Evolutionary conservation across 2,329 filamentous ascomycete species (phyloP), one percentile per base, ranked within the genome.

Genomic region (Pseudogymnoascus sp.): DNA sequence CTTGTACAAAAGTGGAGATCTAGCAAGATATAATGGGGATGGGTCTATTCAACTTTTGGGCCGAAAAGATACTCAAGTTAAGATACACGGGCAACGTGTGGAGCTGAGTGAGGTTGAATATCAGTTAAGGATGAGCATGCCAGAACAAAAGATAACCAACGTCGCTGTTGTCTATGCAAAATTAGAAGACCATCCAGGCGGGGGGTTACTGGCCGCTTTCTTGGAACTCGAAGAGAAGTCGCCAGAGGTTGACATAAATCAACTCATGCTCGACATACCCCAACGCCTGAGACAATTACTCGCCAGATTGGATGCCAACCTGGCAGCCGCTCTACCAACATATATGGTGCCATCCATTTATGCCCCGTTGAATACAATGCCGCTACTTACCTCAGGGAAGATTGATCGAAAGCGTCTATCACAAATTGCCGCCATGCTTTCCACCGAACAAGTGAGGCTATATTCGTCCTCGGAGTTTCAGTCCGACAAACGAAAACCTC

Each of bases 1-100:
- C 33, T 75, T 86, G 15, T 87, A 87, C 66, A 77, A 82, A n/a
- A 86, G 84, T 6, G 84, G 84, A 8, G 84, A 87, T 69, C 71
- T 86, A 2, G 83, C 86, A 6, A 75, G 84, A 38, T 75, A 85
- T 43, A 70, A 85, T 28, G 74, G 82, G 58, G 79, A 87, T 67
- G 77, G 76, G 14, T 80, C 78, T 18, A 83, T 86, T 64, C 79
- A 81, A 33, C 86, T 86, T 69, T 71, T 84, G 38, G 84, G 84
- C 6, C 78, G 84, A 20, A 79, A 80, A 47, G 84, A 87, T 67
- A 82, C 84, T 33, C 84, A 87, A 70, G 78, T 86, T 61, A 87
- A 87, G 68, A 74, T 87, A 20, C 78, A 83, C 35, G 84, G 84
- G 0, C 84, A 87, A 67, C 75, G 85, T 39, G 75, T 87, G 7